These are phyloP conservation scores for Apiotrichum laibachii DNA, from an alignment of 1,284 basidiomycete species.

Conservation along the genomic window DNA sequence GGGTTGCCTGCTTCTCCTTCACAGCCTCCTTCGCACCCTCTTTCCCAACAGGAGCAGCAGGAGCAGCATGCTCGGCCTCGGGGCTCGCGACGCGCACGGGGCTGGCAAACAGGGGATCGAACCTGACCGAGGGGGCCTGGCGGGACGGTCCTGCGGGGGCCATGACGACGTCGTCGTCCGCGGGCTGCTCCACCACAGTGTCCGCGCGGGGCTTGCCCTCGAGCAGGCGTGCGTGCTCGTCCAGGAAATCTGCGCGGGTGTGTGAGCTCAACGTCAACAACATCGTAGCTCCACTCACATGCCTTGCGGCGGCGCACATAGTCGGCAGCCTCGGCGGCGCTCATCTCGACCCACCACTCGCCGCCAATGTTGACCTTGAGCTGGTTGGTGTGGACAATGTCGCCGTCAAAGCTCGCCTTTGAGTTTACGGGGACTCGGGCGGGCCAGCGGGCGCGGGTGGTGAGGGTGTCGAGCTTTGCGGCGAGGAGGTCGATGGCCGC, in stretches of 20 bases:
- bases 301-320: conserved; percentile 35
- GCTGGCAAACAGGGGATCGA: conserved; percentile 15
- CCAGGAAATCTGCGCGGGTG: conserved; percentile 22
- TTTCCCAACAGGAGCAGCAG: too few relatives aligned
- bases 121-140: background rate
- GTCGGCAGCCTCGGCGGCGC: conserved; percentile 33
- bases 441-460: conserved; percentile 27
- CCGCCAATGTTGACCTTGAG: conserved; percentile 37
- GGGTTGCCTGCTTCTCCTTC: too few relatives aligned
- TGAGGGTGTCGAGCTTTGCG: conserved; percentile 24
- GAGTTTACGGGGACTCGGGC: conserved; percentile 36
- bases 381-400: conserved; percentile 36
- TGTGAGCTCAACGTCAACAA: background rate
- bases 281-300: conserved; percentile 22
- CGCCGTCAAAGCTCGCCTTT: conserved; percentile 37
- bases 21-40: too few relatives aligned
- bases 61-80: background rate
- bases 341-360: conserved; percentile 45
- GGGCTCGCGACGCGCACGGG: conserved; percentile 1
- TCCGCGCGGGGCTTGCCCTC: conserved; percentile 18
- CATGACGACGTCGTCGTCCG: background rate
- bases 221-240: conserved; percentile 25
- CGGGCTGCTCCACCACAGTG: background rate
- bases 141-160: background rate
- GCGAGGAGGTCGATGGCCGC: conserved; percentile 34